A percentile compares a stretch with the other conserved stretches of the same genome.
phyloP scores from a whole-genome alignment of 805 yeast genomes.

The Wickerhamiella bombiphila region DNA sequence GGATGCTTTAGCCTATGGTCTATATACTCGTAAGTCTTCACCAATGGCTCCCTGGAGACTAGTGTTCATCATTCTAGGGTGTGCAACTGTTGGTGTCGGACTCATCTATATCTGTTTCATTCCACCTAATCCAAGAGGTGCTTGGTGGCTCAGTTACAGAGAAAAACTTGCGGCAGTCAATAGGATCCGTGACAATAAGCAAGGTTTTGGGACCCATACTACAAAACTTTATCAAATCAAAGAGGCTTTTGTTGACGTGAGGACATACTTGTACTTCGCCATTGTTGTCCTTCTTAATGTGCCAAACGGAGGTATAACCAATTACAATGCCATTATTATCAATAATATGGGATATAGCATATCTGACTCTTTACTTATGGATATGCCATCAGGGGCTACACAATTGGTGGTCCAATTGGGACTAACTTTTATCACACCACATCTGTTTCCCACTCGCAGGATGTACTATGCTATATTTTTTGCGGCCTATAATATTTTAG shows the following conservation, averaged over 20 bases:
- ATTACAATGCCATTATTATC: constrained; percentile 32
- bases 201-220: constrained; percentile 39
- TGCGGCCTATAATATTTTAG: constrained; percentile 31
- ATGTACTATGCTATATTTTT: constrained; percentile 33
- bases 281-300: constrained; percentile 28
- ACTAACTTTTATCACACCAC: constrained; percentile 9
- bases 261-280: constrained; percentile 34
- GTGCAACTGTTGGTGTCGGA: constrained; percentile 31
- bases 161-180: constrained; percentile 34
- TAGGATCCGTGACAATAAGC: constrained; percentile 37
- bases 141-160: constrained; percentile 31
- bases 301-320: constrained; percentile 41
- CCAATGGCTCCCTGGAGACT: constrained; percentile 32
- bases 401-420: constrained; percentile 15
- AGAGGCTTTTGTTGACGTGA: constrained; percentile 32
- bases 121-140: constrained; percentile 38
- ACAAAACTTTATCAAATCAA: constrained; percentile 39
- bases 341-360: constrained; percentile 4
- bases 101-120: constrained; percentile 18
- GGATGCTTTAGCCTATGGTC: constrained; percentile 17
- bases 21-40: constrained; percentile 5
- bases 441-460: constrained; percentile 4
- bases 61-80: constrained; percentile 40
- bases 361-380: constrained; percentile 1
- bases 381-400: constrained; percentile 28